Percentiles rank a stretch among this genome's conserved stretches.
Conservation (phyloP, 2,329 filamentous ascomycete genomes). For the Fonsecaea pugnacius region DNA sequence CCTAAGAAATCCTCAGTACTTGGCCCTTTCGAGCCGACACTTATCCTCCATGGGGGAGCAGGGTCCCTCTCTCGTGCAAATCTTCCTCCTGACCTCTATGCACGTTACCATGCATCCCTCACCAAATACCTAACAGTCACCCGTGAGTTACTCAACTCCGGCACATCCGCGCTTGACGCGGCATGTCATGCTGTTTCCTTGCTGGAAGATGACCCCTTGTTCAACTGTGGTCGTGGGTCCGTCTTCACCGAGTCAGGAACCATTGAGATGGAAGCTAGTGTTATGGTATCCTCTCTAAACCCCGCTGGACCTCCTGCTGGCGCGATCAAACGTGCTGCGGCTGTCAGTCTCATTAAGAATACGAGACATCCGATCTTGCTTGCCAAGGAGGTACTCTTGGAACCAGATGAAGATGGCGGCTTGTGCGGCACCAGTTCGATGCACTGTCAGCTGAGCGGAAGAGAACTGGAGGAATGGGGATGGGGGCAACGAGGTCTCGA, state of each 20-base stretch:
- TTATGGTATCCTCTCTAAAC: constrained; percentile 71
- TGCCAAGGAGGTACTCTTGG: constrained; percentile 72
- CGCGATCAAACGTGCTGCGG: constrained; percentile 72
- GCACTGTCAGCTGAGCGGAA: constrained; percentile 72
- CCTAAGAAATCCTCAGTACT: constrained; percentile 18
- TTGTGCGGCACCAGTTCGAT: constrained; percentile 41
- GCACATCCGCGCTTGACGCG: constrained; percentile 66
- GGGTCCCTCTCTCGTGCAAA: constrained; percentile 68
- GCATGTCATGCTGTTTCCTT: constrained; percentile 75
- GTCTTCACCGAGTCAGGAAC: constrained; percentile 83
- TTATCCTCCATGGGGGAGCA: constrained; percentile 75
- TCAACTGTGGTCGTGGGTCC: constrained; percentile 82
- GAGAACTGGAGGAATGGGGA: constrained; percentile 71
- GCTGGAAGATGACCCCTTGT: constrained; percentile 79
- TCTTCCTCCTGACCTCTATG: constrained; percentile 63
- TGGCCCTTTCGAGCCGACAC: constrained; percentile 54
- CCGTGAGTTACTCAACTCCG: constrained; percentile 44
- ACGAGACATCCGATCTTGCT: constrained; percentile 82
- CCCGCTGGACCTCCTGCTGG: constrained; percentile 27
- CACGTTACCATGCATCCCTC: constrained; percentile 64
- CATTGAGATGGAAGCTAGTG: constrained; percentile 82
- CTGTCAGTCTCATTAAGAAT: constrained; percentile 71
- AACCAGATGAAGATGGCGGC: constrained; percentile 60
- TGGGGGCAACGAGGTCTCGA: constrained; percentile 63
- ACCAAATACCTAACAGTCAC: constrained; percentile 62